A percentile compares a stretch with the other conserved stretches of the same genome.
phyloP scores from a whole-genome alignment of 768 basidiomycete species.

The Chalciporus pseudorubinellus region DNA sequence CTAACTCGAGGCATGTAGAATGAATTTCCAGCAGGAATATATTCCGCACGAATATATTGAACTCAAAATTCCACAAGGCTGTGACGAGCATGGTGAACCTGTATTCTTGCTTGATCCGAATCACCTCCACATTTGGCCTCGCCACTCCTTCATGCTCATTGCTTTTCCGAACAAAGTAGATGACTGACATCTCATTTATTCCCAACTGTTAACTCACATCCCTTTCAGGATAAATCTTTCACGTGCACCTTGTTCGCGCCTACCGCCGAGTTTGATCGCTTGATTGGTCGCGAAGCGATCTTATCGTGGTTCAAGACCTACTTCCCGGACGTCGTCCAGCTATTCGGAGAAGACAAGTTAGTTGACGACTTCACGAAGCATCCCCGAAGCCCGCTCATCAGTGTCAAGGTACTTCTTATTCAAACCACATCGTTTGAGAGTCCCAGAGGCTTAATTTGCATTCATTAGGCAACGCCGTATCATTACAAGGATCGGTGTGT shows the following conservation, averaged over 20 bases:
- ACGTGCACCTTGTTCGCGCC: slow-evolving; percentile 96
- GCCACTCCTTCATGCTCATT: slow-evolving; percentile 99
- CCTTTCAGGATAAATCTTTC: slow-evolving; percentile 86
- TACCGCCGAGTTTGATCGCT: slow-evolving; percentile 66
- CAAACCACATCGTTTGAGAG: slow-evolving; percentile 16
- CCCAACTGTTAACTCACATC: slow-evolving; percentile 24
- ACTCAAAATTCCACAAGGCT: slow-evolving; percentile 87
- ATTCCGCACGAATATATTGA: slow-evolving; percentile 96
- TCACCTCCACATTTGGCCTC: slow-evolving; percentile 99
- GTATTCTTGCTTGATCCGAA: slow-evolving; percentile 87
- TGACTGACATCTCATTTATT: slow-evolving; percentile 21
- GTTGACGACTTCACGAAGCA: slow-evolving; percentile 77
- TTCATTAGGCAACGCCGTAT: slow-evolving; percentile 74
- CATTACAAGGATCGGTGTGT: slow-evolving; percentile 88
- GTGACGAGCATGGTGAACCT: slow-evolving; percentile 55
- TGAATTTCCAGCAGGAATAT: slow-evolving; percentile 94
- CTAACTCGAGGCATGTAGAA: slow-evolving; percentile 49
- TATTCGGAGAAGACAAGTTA: slow-evolving; percentile 80
- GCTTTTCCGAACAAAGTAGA: slow-evolving; percentile 94
- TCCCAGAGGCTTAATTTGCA: slow-evolving; percentile 19
- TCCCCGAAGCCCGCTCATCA: slow-evolving; percentile 86
- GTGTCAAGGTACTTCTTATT: slow-evolving; percentile 73
- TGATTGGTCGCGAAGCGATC: slow-evolving; percentile 55
- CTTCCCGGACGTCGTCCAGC: slow-evolving; percentile 84
- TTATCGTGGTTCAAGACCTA: slow-evolving; percentile 75